These are phyloP conservation scores for Phytophthora citrophthora DNA, from an alignment of 352 stramenopile species.

Conservation along the genomic window DNA sequence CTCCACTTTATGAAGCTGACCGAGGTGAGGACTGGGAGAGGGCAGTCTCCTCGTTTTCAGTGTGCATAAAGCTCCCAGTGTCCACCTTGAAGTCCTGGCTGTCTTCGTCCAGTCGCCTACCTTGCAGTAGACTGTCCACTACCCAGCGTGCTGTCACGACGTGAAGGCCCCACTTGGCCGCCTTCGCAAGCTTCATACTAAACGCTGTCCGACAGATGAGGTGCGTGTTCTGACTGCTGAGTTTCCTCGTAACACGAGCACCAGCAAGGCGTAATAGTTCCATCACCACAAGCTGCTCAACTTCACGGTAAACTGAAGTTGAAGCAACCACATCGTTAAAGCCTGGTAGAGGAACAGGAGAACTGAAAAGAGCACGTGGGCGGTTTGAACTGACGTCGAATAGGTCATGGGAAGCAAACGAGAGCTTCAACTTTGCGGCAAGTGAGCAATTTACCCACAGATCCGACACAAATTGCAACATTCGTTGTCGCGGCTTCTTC, in stretches of 20 bases:
- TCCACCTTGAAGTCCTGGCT: constrained; percentile 31
- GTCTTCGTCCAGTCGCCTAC: constrained; percentile 45
- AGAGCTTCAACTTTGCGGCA: constrained; percentile 45
- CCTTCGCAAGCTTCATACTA: constrained; percentile 72
- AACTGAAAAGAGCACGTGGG: constrained; percentile 52
- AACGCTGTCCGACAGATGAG: constrained; percentile 59
- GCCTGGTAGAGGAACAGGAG: constrained; percentile 47
- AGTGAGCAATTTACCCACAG: constrained; percentile 80
- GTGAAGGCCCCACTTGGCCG: constrained; percentile 51
- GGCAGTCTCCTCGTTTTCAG: constrained; percentile 9
- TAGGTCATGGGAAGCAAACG: constrained; percentile 58
- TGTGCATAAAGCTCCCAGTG: constrained; percentile 7
- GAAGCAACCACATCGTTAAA: constrained; percentile 60
- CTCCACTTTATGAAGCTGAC: constrained; percentile 8
- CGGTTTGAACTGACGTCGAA: constrained; percentile 48
- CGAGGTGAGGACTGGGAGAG: constrained; percentile 8
- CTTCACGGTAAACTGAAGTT: constrained; percentile 65
- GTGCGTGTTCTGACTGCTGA: constrained; percentile 70
- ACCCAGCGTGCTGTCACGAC: constrained; percentile 74
- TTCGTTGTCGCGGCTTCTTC: constrained; percentile 30
- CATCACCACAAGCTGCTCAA: constrained; percentile 69
- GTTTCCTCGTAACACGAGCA: constrained; percentile 52
- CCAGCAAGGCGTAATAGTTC: constrained; percentile 64
- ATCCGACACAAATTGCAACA: constrained; percentile 68
- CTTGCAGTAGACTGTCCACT: constrained; percentile 63